A percentile compares a stretch with the other conserved stretches of the same genome.
Conservation (phyloP, 2,329 filamentous ascomycete species). For the Aspergillus sojae region DNA sequence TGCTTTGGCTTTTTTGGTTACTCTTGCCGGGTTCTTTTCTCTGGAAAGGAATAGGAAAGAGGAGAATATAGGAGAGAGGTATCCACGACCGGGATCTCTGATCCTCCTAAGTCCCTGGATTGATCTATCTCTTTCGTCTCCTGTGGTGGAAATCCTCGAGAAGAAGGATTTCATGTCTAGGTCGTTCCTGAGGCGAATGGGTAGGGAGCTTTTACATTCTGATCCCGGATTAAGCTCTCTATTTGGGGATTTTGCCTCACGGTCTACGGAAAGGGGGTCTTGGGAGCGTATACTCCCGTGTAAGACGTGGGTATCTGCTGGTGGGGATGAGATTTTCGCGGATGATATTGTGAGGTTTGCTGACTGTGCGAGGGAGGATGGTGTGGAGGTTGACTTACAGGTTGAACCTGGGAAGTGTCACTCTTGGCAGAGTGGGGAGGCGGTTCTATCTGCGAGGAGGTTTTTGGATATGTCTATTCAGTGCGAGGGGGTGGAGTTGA, state of each 20-base stretch:
- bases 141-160: slow-evolving; percentile 12
- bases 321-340: slow-evolving; percentile 18
- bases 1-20: slow-evolving; percentile 10
- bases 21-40: not conserved
- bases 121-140: slow-evolving; percentile 18
- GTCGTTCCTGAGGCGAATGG: not conserved
- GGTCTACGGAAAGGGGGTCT: not conserved
- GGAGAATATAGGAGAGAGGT: too few species aligned
- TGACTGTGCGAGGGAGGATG: slow-evolving; percentile 7
- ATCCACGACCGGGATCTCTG: slow-evolving; percentile 5
- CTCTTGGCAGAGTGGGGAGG: slow-evolving; percentile 21
- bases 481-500: not conserved
- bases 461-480: not conserved
- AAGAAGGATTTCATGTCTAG: slow-evolving; percentile 13
- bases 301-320: slow-evolving; percentile 18
- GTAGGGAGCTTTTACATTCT: not conserved
- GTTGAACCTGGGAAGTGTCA: slow-evolving; percentile 14
- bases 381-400: slow-evolving; percentile 6
- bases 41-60: too few species aligned
- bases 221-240: not conserved
- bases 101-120: slow-evolving; percentile 20
- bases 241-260: not conserved
- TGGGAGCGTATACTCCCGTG: slow-evolving; percentile 19
- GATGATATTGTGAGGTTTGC: slow-evolving; percentile 21
- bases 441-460: not conserved